Percentiles rank a stretch among this genome's conserved stretches.
Evolutionary conservation across 805 yeast species (phyloP).

Genomic region (Komagataella ulmi): DNA sequence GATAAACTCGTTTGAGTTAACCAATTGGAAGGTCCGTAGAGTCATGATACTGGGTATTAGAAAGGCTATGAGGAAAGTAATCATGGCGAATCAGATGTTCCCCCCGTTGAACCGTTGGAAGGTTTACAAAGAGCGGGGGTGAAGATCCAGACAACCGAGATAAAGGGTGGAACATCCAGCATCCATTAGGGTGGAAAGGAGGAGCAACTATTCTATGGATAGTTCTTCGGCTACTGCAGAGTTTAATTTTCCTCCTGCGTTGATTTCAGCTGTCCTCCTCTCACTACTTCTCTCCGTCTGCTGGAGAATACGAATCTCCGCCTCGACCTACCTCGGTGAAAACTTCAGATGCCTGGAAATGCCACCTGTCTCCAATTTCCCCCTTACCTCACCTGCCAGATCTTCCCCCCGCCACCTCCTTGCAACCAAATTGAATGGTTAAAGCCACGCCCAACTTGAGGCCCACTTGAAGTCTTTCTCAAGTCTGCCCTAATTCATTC

Average conservation of each 20-base stretch:
- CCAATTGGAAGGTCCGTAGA: neutral
- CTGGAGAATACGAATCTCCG: neutral
- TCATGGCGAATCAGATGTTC: neutral
- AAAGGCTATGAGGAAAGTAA: neutral
- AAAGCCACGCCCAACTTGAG: neutral
- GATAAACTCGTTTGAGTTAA: neutral
- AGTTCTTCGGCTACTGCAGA: neutral
- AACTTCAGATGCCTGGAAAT: neutral
- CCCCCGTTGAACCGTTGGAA: neutral
- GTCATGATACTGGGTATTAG: neutral
- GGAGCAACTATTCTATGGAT: neutral
- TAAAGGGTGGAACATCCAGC: neutral
- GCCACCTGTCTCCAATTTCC: neutral
- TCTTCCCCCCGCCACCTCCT: neutral
- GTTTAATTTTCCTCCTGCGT: neutral
- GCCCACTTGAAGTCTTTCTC: neutral
- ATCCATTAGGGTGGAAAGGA: neutral
- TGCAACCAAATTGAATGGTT: neutral
- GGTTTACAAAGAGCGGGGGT: neutral
- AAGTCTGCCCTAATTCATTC: neutral
- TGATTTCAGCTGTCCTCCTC: neutral
- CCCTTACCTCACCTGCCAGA: neutral
- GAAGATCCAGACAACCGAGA: neutral
- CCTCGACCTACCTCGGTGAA: neutral
- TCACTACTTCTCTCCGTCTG: neutral